Base-by-base conservation (phyloP, 2,329 filamentous ascomycete genomes). In the Helminthosporium solani region DNA sequence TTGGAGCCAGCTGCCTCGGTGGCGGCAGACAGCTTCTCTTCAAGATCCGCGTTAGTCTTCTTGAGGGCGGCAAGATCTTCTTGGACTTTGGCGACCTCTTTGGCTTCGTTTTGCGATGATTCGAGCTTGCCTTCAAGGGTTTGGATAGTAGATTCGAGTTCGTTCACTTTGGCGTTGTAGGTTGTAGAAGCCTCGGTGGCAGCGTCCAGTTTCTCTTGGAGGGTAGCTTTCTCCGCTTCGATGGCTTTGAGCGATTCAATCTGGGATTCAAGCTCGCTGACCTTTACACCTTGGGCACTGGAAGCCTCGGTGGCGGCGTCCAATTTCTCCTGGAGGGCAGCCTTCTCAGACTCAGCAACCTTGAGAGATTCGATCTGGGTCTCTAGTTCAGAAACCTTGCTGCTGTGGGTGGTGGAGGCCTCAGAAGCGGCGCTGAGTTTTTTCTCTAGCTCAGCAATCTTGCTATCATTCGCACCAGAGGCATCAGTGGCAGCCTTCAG, bases 381-480 rank as follows among this genome's bases (percentile, higher is more conserved):
- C 27, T 61, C 54, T 12, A 63, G 43, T 14, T 60, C 50, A 19
- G 56, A 42, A 18, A 63, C 42, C 52, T 63, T 63, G 18, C 56
- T 33, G 11, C 58, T 53, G 30, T 58, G 51, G 4, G 44, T 15
- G 21, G 16, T 15, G 12, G 40, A 35, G 33, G 44, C 44, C 12
- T 42, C 25, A n/a, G 34, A 40, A 36, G 48, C 49, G 31, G 40
- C 43, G 33, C 43, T 47, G 18, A 50, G 20, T 18, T 50, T 50
- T 23, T 46, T 38, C 28, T 53, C 47, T 16, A 49, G 36, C 21
- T 51, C 47, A 20, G 37, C 14, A 34, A 51, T 34, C 25, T 54
- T 44, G 19, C 43, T 34, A 30, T 57, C 44, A n/a, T n/a, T n/a
- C n/a, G n/a, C n/a, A n/a, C n/a, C n/a, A n/a, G n/a, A n/a, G n/a